These are phyloP conservation scores for Nakaseomyces delphensis DNA, from an alignment of 1,139 yeast species.

Conservation along the genomic window DNA sequence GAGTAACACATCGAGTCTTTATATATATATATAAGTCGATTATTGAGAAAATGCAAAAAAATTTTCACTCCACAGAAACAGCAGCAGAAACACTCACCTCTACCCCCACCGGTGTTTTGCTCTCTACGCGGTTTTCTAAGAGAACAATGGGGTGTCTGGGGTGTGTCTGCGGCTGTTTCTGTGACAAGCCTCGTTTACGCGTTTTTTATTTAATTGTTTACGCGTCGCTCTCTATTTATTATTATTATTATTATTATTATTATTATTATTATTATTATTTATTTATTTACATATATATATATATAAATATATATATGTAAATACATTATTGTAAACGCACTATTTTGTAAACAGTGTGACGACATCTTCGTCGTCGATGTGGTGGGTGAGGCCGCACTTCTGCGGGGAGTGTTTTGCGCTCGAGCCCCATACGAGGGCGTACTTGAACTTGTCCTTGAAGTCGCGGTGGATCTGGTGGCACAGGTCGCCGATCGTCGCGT, in stretches of 20 bases:
- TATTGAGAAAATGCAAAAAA: too few species aligned
- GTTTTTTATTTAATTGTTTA: not conserved
- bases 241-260: not conserved
- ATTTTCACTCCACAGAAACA: not conserved
- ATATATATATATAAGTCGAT: too few species aligned
- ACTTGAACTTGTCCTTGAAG: constrained; percentile 82
- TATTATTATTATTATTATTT: not conserved
- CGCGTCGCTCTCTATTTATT: not conserved
- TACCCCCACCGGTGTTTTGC: not conserved
- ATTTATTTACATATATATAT: not conserved
- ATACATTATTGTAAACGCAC: too few species aligned
- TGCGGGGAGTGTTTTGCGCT: constrained; percentile 95
- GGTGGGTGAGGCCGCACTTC: constrained; percentile 82
- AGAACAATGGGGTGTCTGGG: constrained; percentile 1
- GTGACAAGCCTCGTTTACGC: not conserved
- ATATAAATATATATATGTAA: too few species aligned
- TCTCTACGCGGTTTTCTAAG: not conserved
- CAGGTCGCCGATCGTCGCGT: constrained; percentile 72
- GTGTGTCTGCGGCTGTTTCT: not conserved
- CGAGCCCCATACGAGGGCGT: constrained; percentile 95
- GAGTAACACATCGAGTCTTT: too few species aligned
- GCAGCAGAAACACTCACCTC: not conserved
- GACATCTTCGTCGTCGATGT: constrained; percentile 87
- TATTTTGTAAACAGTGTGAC: constrained; percentile 76
- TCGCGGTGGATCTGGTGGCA: constrained; percentile 92